phyloP scores from a whole-genome alignment of 192 early-diverging fungal species.

The Linnemannia schmuckeri region DNA sequence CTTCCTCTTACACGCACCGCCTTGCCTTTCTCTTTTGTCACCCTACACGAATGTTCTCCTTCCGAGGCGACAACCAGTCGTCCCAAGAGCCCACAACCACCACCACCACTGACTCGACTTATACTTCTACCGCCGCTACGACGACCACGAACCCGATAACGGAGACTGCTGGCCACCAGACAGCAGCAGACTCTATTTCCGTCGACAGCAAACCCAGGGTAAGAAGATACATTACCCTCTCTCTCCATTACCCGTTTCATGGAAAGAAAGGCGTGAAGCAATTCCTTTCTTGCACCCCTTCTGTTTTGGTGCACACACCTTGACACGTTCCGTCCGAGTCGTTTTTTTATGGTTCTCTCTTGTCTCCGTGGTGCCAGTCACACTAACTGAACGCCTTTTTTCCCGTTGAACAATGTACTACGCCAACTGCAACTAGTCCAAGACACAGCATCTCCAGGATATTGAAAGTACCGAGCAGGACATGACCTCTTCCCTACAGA shows the following conservation, averaged over 20 bases:
- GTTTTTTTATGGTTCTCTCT: neutral
- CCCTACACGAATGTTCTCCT: neutral
- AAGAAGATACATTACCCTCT: neutral
- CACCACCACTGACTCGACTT: neutral
- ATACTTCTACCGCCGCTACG: neutral
- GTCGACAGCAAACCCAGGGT: neutral
- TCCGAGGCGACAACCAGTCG: neutral
- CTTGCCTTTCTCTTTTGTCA: neutral
- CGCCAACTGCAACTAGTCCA: constrained; percentile 30
- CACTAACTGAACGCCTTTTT: neutral
- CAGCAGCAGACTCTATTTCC: neutral
- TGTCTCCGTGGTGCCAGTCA: neutral
- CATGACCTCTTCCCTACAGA: constrained; percentile 58
- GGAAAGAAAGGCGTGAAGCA: neutral
- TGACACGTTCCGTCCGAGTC: neutral
- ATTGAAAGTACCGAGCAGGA: constrained; percentile 56
- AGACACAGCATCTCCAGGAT: constrained; percentile 46
- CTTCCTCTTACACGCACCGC: neutral
- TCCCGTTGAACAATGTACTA: neutral
- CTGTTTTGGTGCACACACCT: neutral
- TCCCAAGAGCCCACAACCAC: neutral
- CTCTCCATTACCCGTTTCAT: neutral
- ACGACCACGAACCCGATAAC: neutral
- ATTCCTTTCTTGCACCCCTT: neutral
- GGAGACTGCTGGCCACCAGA: neutral